Evolutionary conservation across 1,284 basidiomycete species (phyloP).

Genomic region (Austroboletus novae-zelandiae): DNA sequence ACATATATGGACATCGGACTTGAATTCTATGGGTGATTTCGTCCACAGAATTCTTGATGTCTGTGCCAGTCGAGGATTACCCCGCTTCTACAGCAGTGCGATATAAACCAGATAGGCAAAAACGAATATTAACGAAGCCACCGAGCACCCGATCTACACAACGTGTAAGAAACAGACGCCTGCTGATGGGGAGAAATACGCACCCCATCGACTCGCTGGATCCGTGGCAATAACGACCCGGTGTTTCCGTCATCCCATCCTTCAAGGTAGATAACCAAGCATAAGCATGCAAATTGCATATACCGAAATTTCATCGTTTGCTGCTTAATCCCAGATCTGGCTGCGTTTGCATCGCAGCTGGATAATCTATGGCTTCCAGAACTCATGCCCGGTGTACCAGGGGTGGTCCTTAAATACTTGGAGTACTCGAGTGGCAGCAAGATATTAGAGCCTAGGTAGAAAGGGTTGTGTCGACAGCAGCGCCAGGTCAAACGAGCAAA

Average conservation of each 20-base stretch:
- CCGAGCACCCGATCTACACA: conserved; percentile 16
- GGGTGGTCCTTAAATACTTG: not conserved
- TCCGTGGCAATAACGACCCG: conserved; percentile 27
- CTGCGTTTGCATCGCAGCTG: not conserved
- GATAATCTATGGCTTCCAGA: not conserved
- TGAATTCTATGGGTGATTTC: too few relatives aligned
- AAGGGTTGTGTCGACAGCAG: not conserved
- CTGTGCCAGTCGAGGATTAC: too few relatives aligned
- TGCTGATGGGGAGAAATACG: not conserved
- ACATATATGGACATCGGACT: too few relatives aligned
- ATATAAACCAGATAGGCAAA: conserved; percentile 24
- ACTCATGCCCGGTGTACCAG: not conserved
- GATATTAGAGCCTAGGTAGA: too few relatives aligned
- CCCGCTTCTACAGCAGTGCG: not conserved
- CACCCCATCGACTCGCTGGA: conserved; percentile 24
- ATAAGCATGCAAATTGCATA: conserved; percentile 22
- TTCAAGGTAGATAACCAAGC: conserved; percentile 23
- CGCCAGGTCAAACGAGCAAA: not conserved
- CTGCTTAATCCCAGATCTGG: not conserved
- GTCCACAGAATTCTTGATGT: too few relatives aligned
- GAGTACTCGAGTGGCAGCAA: not conserved
- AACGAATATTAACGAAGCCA: conserved; percentile 29
- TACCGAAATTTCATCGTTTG: conserved; percentile 12
- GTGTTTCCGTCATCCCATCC: conserved; percentile 22
- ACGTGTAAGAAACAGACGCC: too few relatives aligned